Percentiles rank a stretch among this genome's conserved stretches.
Evolutionary conservation across 306 rosid species (phyloP).

Genomic region (Purshia tridentata): DNA sequence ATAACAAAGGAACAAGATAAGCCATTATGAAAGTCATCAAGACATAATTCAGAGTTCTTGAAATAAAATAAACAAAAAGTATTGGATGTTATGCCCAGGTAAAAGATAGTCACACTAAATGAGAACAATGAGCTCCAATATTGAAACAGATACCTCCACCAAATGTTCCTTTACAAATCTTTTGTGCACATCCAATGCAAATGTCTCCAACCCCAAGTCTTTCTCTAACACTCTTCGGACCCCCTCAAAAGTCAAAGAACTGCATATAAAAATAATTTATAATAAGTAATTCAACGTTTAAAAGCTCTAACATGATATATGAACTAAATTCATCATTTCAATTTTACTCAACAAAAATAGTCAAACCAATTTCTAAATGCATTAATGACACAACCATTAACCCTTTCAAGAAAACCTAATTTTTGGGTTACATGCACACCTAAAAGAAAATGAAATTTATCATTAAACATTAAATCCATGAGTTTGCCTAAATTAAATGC

Average conservation of each 20-base stretch:
- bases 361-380: neutral
- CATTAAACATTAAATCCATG: neutral
- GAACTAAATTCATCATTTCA: neutral
- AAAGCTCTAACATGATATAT: neutral
- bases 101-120: neutral
- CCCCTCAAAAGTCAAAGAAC: constrained; percentile 87
- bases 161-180: constrained; percentile 76
- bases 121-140: constrained; percentile 12
- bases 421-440: neutral
- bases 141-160: constrained; percentile 48
- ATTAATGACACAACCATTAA: neutral
- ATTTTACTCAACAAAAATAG: neutral
- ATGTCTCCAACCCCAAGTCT: constrained; percentile 63
- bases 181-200: constrained; percentile 76
- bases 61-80: neutral
- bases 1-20: neutral
- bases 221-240: constrained; percentile 93
- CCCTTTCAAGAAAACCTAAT: neutral
- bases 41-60: neutral
- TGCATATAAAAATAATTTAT: constrained; percentile 39
- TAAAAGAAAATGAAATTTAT: neutral
- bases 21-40: neutral
- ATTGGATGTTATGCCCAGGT: constrained; percentile 9
- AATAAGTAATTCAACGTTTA: constrained; percentile 2
- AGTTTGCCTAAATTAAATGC: neutral